Evolutionary conservation across 345 rosid species (phyloP).

Genomic region (Gossypium thurberi): DNA sequence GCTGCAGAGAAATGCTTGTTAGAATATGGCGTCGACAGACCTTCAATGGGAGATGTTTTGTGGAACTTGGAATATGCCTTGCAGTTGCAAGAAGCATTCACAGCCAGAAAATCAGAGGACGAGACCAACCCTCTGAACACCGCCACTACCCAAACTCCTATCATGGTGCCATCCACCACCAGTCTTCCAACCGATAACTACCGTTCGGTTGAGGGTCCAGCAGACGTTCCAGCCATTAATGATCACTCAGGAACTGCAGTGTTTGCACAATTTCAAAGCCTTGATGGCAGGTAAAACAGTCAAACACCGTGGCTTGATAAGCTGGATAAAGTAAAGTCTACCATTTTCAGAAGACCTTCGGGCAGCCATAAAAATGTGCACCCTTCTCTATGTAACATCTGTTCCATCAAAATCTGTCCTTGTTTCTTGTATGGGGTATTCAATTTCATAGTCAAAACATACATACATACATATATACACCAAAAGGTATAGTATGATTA

Average conservation of each 20-base stretch:
- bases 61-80: slow-evolving; percentile 68
- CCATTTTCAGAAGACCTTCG: background rate
- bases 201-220: slow-evolving; percentile 23
- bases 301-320: background rate
- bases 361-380: background rate
- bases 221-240: slow-evolving; percentile 33
- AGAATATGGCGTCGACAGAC: slow-evolving; percentile 47
- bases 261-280: slow-evolving; percentile 51
- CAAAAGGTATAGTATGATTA: slow-evolving; percentile 3
- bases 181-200: slow-evolving; percentile 17
- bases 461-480: slow-evolving; percentile 8
- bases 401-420: background rate
- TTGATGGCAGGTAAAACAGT: slow-evolving; percentile 51
- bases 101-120: slow-evolving; percentile 50
- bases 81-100: slow-evolving; percentile 65
- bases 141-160: slow-evolving; percentile 14
- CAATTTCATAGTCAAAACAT: background rate
- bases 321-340: background rate
- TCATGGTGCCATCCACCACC: slow-evolving; percentile 20
- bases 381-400: slow-evolving; percentile 10
- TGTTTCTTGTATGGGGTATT: background rate
- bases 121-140: slow-evolving; percentile 20
- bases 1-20: slow-evolving; percentile 52
- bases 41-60: slow-evolving; percentile 51
- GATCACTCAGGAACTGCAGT: slow-evolving; percentile 67